phyloP scores from a whole-genome alignment of 2,329 filamentous ascomycete genomes.

The Clarireedia paspali region DNA sequence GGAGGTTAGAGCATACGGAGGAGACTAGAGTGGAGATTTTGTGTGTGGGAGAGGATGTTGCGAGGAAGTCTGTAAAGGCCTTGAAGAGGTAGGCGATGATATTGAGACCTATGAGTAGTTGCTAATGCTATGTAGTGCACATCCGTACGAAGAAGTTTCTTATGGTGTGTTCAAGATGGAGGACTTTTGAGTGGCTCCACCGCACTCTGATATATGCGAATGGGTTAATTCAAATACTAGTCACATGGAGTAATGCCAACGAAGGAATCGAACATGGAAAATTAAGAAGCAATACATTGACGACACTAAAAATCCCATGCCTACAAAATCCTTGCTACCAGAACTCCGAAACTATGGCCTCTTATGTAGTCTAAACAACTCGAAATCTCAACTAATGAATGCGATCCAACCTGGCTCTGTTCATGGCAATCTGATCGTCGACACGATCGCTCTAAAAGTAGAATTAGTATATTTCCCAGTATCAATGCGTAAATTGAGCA shows the following conservation, averaged over 20 bases:
- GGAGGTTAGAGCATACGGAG: constrained; percentile 48
- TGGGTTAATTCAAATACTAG: too few relatives aligned
- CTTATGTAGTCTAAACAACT: neutral
- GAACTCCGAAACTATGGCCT: neutral
- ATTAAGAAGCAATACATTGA: neutral
- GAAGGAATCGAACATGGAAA: neutral
- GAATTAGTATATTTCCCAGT: constrained; percentile 24
- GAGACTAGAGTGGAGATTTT: constrained; percentile 57
- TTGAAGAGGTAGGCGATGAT: constrained; percentile 50
- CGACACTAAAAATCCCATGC: neutral
- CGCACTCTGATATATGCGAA: too few relatives aligned
- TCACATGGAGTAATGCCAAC: neutral
- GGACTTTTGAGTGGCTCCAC: neutral
- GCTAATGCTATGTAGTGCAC: neutral
- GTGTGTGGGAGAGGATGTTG: constrained; percentile 49
- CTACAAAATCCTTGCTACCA: neutral
- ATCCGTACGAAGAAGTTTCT: neutral
- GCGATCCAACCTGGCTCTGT: constrained; percentile 46
- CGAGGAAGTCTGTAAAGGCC: constrained; percentile 48
- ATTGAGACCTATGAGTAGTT: neutral
- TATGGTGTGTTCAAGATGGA: neutral
- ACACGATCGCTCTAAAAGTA: constrained; percentile 65
- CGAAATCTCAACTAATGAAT: constrained; percentile 20
- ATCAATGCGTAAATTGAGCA: constrained; percentile 21
- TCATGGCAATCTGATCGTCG: constrained; percentile 73